These are phyloP conservation scores for Rhodosorus marinus DNA, from an alignment of 23 red algal species.

Conservation along the genomic window DNA sequence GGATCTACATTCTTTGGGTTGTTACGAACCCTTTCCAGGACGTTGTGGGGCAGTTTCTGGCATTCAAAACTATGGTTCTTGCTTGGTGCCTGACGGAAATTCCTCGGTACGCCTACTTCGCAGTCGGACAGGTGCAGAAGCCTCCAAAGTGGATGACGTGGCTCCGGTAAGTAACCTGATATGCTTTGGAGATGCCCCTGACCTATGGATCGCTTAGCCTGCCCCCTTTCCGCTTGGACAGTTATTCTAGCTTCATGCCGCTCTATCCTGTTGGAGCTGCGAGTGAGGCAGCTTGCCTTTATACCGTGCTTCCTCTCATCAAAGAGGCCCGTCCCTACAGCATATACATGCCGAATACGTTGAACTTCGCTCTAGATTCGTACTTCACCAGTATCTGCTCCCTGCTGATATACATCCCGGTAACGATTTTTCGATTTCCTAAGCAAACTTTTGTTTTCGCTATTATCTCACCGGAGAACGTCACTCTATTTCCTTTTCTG, in stretches of 20 bases:
- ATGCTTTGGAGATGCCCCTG: no score
- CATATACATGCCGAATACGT: constrained; percentile 48
- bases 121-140: constrained; percentile 8
- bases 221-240: constrained; percentile 18
- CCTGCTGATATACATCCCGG: no score
- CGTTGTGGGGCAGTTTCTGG: constrained; percentile 11
- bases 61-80: constrained; percentile 40
- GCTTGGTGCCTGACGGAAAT: constrained; percentile 85
- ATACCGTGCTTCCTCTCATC: constrained; percentile 35
- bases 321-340: constrained; percentile 8
- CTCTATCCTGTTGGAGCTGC: constrained; percentile 82
- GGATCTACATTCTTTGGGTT: constrained; percentile 64
- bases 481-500: no score
- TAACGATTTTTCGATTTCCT: no score
- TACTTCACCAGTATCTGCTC: no score
- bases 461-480: no score
- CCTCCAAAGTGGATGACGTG: not conserved
- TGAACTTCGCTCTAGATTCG: constrained; percentile 92
- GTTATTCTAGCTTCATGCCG: constrained; percentile 86
- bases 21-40: constrained; percentile 8
- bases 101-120: constrained; percentile 63
- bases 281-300: constrained; percentile 43
- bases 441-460: no score
- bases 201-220: no score
- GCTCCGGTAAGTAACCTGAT: no score